Base-by-base conservation (phyloP, 2,329 filamentous ascomycete genomes). In the Penicillium psychrosexuale region DNA sequence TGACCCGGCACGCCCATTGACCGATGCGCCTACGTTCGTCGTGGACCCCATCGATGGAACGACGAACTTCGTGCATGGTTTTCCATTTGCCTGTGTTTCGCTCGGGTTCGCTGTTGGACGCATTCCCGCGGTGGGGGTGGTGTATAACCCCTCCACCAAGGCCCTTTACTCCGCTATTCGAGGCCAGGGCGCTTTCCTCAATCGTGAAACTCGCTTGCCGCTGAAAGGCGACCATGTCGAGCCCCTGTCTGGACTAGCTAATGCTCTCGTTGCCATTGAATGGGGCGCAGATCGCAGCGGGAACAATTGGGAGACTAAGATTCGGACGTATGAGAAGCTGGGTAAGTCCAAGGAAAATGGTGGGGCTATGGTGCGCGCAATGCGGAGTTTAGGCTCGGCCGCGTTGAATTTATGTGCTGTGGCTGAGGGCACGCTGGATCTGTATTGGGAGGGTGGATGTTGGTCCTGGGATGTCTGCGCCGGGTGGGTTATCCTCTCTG, bases 381-480 rank as follows among this genome's bases (percentile, higher is more conserved):
- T 85, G 53, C 72, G 84, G 11, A 79, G 76, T 24, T 69, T 84
- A 54, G 84, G 84, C 1, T 80, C 75, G 8, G 84, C 83, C n/a
- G 84, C 83, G 12, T 66, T 87, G 62, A 86, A 86, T 65, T 68
- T 85, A 13, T 86, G 84, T 64, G 77, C 71, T 7, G 82, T 86
- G 27, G 84, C 84, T 4, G 74, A 76, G 34, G 84, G 84, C 0
- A 73, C 74, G 22, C 55, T 85, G 47, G 84, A 87, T 70, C 64
- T 82, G n/a, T 86, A 85, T 57, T 87, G 84, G 84, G 84, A 86
- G 63, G 82, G 80, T 2, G 84, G 84, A 0, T 85, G 82, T 63
- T 86, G 83, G 83, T 82, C 82, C 8, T 86, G 84, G 84, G 84
- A 86, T 74, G 83, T 86, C 9, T 85, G 82, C 64, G 84, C 84